phyloP scores from a whole-genome alignment of 768 basidiomycete species.

The Boletus pseudo-olivaceus region DNA sequence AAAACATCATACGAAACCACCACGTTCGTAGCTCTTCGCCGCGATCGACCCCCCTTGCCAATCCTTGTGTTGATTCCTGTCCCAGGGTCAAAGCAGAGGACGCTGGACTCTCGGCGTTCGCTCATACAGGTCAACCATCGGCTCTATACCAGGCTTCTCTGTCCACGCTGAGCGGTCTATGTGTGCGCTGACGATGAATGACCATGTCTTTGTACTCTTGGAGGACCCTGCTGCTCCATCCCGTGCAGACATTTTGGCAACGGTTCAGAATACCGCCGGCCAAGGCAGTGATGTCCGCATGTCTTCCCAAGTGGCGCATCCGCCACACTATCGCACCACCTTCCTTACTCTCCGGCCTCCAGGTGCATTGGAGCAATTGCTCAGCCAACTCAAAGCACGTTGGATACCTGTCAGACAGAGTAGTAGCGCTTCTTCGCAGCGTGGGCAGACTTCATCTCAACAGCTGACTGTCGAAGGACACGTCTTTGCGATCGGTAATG shows the following conservation, averaged over 20 bases:
- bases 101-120: slow-evolving; percentile 69
- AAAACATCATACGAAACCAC: slow-evolving; percentile 70
- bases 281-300: slow-evolving; percentile 12
- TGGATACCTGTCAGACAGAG: slow-evolving; percentile 70
- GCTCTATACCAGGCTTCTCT: slow-evolving; percentile 49
- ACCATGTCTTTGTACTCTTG: slow-evolving; percentile 74
- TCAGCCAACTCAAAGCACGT: slow-evolving; percentile 68
- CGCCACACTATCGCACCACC: slow-evolving; percentile 67
- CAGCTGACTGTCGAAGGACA: slow-evolving; percentile 73
- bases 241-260: slow-evolving; percentile 50
- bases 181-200: slow-evolving; percentile 74
- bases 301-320: slow-evolving; percentile 23
- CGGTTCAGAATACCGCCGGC: slow-evolving; percentile 39
- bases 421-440: slow-evolving; percentile 35
- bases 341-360: slow-evolving; percentile 75
- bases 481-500: slow-evolving; percentile 72
- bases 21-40: slow-evolving; percentile 41
- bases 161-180: slow-evolving; percentile 62
- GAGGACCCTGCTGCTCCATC: slow-evolving; percentile 74
- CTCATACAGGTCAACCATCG: slow-evolving; percentile 72
- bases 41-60: slow-evolving; percentile 8
- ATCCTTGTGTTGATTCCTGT: slow-evolving; percentile 16
- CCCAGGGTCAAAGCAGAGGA: slow-evolving; percentile 56
- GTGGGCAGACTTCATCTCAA: slow-evolving; percentile 49
- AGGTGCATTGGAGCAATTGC: slow-evolving; percentile 68